Conservation (phyloP, 1,284 basidiomycete genomes). For the Cutaneotrichosporon sp. region DNA sequence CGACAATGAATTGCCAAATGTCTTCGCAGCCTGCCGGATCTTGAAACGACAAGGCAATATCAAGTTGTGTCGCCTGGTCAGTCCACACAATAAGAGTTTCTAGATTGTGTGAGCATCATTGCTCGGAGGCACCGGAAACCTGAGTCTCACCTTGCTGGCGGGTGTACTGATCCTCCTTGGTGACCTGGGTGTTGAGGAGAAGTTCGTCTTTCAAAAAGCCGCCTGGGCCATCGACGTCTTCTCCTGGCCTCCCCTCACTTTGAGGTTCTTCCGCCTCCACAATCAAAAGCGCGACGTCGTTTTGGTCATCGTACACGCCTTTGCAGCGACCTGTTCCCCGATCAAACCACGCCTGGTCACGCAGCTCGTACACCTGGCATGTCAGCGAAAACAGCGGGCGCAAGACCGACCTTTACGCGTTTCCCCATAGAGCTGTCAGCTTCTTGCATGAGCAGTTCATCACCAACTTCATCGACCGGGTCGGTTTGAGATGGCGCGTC, state of each 20-base stretch:
- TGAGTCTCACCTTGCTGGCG: constrained; percentile 72
- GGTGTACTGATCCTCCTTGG: constrained; percentile 74
- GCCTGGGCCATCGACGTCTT: constrained; percentile 27
- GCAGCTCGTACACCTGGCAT: constrained; percentile 79
- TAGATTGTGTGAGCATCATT: constrained; percentile 35
- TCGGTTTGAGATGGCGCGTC: constrained; percentile 16
- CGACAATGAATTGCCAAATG: constrained; percentile 94
- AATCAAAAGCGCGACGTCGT: constrained; percentile 72
- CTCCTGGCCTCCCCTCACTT: constrained; percentile 52
- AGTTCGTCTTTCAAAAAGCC: constrained; percentile 45
- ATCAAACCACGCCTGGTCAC: constrained; percentile 83
- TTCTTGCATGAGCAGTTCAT: constrained; percentile 12
- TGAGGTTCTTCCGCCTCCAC: constrained; percentile 73
- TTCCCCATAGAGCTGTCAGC: constrained; percentile 16
- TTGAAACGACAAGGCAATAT: constrained; percentile 96
- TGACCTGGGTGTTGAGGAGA: constrained; percentile 39
- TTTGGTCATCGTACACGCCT: constrained; percentile 72
- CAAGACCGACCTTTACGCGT: constrained; percentile 20
- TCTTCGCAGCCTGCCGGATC: constrained; percentile 93
- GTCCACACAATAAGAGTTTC: constrained; percentile 99
- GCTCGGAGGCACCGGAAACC: too few species aligned
- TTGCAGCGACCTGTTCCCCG: constrained; percentile 90
- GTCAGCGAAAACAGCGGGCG: background rate
- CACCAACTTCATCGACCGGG: constrained; percentile 9
- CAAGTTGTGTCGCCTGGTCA: constrained; percentile 76